Conservation (phyloP, 2,329 filamentous ascomycete genomes). For the Daldinia sp. region DNA sequence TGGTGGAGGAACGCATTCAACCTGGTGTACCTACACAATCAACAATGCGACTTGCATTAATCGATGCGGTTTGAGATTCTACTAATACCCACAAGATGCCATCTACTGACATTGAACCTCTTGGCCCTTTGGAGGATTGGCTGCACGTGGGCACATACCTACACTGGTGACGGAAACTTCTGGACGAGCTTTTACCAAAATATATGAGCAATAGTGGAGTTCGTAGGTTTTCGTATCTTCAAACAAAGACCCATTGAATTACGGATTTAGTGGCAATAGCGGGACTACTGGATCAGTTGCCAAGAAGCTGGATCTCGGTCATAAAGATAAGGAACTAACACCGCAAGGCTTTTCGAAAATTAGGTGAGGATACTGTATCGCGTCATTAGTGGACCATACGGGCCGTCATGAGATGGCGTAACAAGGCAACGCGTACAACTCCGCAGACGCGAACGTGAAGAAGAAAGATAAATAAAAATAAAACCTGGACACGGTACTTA, state of each 20-base stretch:
- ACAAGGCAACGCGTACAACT: background rate
- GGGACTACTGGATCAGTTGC: slow-evolving; percentile 1
- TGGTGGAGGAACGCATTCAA: background rate
- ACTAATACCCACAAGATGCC: background rate
- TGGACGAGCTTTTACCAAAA: background rate
- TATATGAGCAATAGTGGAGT: background rate
- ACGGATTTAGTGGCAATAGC: background rate
- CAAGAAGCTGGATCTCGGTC: slow-evolving; percentile 1
- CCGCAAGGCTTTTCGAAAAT: background rate
- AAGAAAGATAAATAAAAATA: background rate
- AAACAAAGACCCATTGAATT: background rate
- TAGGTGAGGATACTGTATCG: background rate
- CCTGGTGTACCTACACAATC: slow-evolving; percentile 8
- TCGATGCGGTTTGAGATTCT: slow-evolving; percentile 2
- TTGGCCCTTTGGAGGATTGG: background rate
- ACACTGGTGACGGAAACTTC: background rate
- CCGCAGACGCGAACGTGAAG: background rate
- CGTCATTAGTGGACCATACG: background rate
- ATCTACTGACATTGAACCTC: background rate
- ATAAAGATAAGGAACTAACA: background rate
- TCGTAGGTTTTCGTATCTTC: background rate
- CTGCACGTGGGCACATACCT: background rate
- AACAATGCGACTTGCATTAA: slow-evolving; percentile 16
- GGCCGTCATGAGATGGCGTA: background rate
- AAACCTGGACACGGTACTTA: background rate